Evolutionary conservation across 768 basidiomycete genomes (phyloP), one percentile per base, ranked within the genome.

Genomic region (Pluteus cervinus): DNA sequence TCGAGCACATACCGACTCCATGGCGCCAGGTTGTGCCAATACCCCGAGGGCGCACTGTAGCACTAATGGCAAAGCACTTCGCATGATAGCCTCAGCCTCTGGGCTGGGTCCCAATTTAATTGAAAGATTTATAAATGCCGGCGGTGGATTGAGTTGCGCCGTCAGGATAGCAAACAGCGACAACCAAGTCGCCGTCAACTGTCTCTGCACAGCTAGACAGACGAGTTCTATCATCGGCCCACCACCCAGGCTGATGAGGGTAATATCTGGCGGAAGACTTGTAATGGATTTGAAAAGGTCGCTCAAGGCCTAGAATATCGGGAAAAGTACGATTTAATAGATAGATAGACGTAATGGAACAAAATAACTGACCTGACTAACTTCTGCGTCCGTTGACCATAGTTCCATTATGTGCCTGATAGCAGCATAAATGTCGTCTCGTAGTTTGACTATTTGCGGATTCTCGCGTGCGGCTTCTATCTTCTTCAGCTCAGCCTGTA

Each of bases 231-330:
- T 65, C 4, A 97, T 64, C 1, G 91, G 91, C 5, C 76, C 79
- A 6, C 91, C 75, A 2, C 87, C 79, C 0, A 96, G 69, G 0
- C 89, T 85, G 7, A 96, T 66, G 11, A 96, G 56, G 0, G 89
- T 94, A 14, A 63, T 69, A 39, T 91, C 86, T 3, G 73, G 66
- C 0, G 87, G 84, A 21, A 93, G 70, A 2, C 81, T 78, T 0
- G 92, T 90, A 40, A 93, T 85, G 1, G 87, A 82, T 44, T 86
- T 88, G 64, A 92, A 73, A 24, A 94, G 65, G 46, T 89, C 81
- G 63, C 84, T 89, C 43, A 89, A 59, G 4, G 79, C 78, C 88
- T 91, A 40, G 14, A 16, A 26, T 25, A 39, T 17, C 18, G 23
- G 25, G 21, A 6, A 41, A 41, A 22, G 20, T 8, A 17, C 8